phyloP scores from a whole-genome alignment of 192 early-diverging fungal genomes.

The Umbelopsis ramanniana region DNA sequence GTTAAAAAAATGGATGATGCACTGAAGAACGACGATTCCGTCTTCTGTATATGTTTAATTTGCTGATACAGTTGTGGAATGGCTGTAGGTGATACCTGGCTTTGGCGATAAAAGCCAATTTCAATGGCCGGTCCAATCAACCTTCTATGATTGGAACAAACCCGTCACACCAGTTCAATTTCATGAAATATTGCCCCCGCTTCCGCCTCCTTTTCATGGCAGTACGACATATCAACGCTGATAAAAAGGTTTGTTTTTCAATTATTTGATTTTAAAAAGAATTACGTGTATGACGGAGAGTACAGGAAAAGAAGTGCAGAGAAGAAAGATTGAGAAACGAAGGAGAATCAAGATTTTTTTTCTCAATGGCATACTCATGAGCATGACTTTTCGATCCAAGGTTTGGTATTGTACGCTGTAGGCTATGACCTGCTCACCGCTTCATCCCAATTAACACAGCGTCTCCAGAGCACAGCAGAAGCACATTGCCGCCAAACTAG shows the following conservation, averaged over 20 bases:
- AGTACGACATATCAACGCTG: neutral
- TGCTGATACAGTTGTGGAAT: too few species aligned
- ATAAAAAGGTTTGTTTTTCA: too few species aligned
- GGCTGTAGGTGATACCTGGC: neutral
- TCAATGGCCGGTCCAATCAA: neutral
- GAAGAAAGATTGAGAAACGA: too few species aligned
- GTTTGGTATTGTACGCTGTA: neutral
- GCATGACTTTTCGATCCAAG: neutral
- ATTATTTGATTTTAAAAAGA: too few species aligned
- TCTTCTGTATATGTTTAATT: too few species aligned
- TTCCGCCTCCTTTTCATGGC: neutral
- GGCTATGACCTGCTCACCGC: neutral
- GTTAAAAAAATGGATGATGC: neutral
- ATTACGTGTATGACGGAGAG: too few species aligned
- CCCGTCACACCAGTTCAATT: neutral
- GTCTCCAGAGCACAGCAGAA: conserved; percentile 31
- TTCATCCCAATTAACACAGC: conserved; percentile 10
- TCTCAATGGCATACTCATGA: too few species aligned
- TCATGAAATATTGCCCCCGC: neutral
- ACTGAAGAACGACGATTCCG: neutral
- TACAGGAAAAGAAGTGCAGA: too few species aligned
- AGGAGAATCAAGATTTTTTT: too few species aligned
- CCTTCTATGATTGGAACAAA: neutral
- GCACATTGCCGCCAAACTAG: conserved; percentile 35
- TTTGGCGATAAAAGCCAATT: neutral